These are phyloP conservation scores for Amaranthus palmeri DNA, from an alignment of 148 eudicot genomes.

Conservation along the genomic window DNA sequence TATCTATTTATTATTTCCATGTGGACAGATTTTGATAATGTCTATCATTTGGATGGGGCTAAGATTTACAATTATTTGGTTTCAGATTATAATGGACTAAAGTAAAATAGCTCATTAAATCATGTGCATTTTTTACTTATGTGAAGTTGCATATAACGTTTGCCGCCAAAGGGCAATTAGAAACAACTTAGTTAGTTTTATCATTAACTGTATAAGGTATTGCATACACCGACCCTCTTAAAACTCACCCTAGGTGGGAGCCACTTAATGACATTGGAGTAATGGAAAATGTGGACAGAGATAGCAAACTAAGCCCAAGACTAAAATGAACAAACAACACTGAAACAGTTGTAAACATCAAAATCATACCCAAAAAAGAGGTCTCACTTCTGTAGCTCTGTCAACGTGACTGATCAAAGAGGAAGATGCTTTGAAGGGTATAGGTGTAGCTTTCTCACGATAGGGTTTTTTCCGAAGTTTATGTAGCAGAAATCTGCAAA, in stretches of 20 bases:
- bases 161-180: too few species aligned
- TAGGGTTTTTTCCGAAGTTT: not conserved
- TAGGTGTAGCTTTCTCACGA: not conserved
- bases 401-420: not conserved
- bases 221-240: too few species aligned
- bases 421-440: not conserved
- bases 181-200: not conserved
- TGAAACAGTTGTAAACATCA: not conserved
- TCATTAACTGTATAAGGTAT: not conserved
- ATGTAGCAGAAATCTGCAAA: not conserved
- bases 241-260: too few species aligned
- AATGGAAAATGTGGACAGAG: too few species aligned
- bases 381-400: not conserved
- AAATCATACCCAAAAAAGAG: not conserved
- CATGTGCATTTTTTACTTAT: too few species aligned
- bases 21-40: not conserved
- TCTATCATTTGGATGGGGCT: slow-evolving; percentile 1
- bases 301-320: too few species aligned
- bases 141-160: too few species aligned
- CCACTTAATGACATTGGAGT: too few species aligned
- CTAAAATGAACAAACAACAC: not conserved
- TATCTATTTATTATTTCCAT: slow-evolving; percentile 9
- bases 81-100: not conserved
- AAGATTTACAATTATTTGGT: too few species aligned
- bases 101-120: not conserved